These are phyloP conservation scores for Pythium myriotylum DNA, from an alignment of 352 stramenopile genomes.

Conservation along the genomic window DNA sequence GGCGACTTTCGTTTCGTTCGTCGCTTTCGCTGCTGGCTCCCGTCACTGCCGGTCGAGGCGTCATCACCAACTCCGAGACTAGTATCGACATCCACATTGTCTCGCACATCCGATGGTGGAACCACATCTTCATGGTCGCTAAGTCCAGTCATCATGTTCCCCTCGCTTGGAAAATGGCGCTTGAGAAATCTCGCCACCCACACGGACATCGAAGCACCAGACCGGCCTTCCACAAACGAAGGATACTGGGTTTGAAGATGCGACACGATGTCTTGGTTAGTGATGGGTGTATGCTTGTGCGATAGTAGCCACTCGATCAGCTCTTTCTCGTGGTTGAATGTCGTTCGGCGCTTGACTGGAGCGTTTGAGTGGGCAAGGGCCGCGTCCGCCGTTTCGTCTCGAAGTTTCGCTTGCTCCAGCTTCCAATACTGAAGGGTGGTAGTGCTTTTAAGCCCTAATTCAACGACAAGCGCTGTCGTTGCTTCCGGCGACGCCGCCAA, in stretches of 20 bases:
- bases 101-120: conserved; percentile 12
- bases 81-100: not conserved
- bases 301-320: conserved; percentile 58
- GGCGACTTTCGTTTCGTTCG: conserved; percentile 51
- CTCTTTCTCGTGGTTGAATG: conserved; percentile 40
- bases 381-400: not conserved
- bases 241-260: conserved; percentile 60
- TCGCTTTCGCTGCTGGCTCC: conserved; percentile 21
- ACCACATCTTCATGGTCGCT: conserved; percentile 23
- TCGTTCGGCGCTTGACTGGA: conserved; percentile 13
- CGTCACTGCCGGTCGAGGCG: not conserved
- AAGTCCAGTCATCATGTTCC: conserved; percentile 7
- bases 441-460: conserved; percentile 57
- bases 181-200: conserved; percentile 73
- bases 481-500: conserved; percentile 21
- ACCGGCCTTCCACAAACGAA: conserved; percentile 58
- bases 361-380: not conserved
- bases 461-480: conserved; percentile 32
- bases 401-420: conserved; percentile 42
- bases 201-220: conserved; percentile 54
- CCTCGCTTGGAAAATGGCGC: conserved; percentile 44
- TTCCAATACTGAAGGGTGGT: conserved; percentile 69
- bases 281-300: conserved; percentile 47
- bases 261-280: conserved; percentile 62
- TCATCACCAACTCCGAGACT: not conserved